Percentiles rank a stretch among this genome's conserved stretches.
Conservation (phyloP, 179 eudicot species). For the Gypsophila paniculata region DNA sequence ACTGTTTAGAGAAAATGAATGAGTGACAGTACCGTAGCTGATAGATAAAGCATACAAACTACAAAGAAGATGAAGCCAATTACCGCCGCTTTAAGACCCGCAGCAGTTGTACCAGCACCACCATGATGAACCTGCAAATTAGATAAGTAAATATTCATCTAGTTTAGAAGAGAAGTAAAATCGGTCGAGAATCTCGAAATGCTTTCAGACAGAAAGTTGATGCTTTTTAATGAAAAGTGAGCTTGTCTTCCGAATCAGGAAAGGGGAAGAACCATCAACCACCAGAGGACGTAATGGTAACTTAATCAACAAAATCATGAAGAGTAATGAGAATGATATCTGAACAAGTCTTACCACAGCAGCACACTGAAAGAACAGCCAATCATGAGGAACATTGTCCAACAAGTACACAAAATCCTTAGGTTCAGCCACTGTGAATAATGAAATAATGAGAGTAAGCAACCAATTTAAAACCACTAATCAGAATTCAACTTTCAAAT, state of each 20-base stretch:
- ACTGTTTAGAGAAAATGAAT: conserved; percentile 38
- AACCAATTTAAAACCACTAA: not conserved
- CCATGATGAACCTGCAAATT: conserved; percentile 75
- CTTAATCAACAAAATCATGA: not conserved
- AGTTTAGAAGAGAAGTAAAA: not conserved
- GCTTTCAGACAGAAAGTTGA: not conserved
- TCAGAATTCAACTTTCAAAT: too few relatives aligned
- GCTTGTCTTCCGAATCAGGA: not conserved
- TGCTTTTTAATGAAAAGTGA: not conserved
- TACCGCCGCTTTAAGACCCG: conserved; percentile 92
- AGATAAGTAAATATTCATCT: conserved; percentile 2
- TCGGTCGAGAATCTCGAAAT: conserved; percentile 5
- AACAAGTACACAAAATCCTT: conserved; percentile 69
- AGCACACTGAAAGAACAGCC: conserved; percentile 80
- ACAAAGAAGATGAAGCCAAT: conserved; percentile 6
- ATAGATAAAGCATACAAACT: conserved; percentile 5
- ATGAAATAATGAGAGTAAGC: conserved; percentile 14
- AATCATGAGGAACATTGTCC: conserved; percentile 83
- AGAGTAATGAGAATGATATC: not conserved
- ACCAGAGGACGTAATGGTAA: too few relatives aligned
- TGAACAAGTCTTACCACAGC: conserved; percentile 61
- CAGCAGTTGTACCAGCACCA: conserved; percentile 94
- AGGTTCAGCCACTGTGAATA: conserved; percentile 59
- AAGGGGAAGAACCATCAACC: not conserved
- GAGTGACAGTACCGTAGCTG: conserved; percentile 7